Conservation (phyloP, 176 grass and related monocot genomes). For the Areca catechu region DNA sequence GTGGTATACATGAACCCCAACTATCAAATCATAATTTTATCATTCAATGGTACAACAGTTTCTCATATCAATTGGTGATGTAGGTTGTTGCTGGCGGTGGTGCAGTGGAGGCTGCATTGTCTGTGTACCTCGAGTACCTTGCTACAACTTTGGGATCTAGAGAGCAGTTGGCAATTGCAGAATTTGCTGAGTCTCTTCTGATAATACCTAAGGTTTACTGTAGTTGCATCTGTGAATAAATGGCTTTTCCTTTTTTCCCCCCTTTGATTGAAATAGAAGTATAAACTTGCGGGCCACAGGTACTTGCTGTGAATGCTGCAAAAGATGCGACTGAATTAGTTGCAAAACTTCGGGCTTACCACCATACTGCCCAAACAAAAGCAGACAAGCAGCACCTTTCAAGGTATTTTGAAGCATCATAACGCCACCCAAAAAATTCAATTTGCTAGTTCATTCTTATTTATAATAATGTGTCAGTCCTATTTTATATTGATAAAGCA, state of each 20-base stretch:
- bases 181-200: constrained; percentile 77
- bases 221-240: not conserved
- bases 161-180: constrained; percentile 73
- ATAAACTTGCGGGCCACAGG: constrained; percentile 26
- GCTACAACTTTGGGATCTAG: constrained; percentile 74
- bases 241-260: not conserved
- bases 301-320: constrained; percentile 87
- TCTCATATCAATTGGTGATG: not conserved
- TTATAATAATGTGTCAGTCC: too few species aligned
- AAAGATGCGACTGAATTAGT: constrained; percentile 85
- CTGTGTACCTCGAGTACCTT: constrained; percentile 87
- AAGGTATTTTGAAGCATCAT: constrained; percentile 30
- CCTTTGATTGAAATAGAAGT: not conserved
- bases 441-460: too few species aligned
- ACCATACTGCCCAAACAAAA: constrained; percentile 79
- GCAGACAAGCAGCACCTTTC: constrained; percentile 86
- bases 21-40: too few species aligned
- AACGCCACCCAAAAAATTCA: not conserved
- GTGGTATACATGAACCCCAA: too few species aligned
- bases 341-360: constrained; percentile 85
- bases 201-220: constrained; percentile 70
- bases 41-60: too few species aligned
- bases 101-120: constrained; percentile 75
- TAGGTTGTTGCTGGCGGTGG: constrained; percentile 95
- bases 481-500: too few species aligned